These are phyloP conservation scores for Thraustotheca clavata DNA, from an alignment of 352 stramenopile species.

Conservation along the genomic window DNA sequence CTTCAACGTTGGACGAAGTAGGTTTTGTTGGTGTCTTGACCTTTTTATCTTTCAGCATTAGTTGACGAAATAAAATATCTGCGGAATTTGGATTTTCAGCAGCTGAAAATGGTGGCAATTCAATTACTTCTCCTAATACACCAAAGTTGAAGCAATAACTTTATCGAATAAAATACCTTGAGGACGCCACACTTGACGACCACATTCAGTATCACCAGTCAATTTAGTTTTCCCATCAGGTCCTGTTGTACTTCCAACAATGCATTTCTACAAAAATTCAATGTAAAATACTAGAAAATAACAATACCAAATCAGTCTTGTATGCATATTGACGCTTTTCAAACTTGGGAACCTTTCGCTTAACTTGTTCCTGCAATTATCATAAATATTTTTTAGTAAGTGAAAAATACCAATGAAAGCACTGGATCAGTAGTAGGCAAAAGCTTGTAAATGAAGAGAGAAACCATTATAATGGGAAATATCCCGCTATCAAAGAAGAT, in stretches of 20 bases:
- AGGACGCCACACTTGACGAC: slow-evolving; percentile 19
- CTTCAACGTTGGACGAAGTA: slow-evolving; percentile 10
- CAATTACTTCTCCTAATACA: slow-evolving; percentile 1
- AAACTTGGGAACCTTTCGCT: slow-evolving; percentile 10
- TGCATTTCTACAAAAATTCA: slow-evolving; percentile 9
- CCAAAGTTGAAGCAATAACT: not conserved
- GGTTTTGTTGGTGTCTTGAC: not conserved
- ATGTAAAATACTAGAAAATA: not conserved
- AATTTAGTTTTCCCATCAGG: slow-evolving; percentile 15
- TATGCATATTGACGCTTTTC: not conserved
- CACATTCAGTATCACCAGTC: slow-evolving; percentile 12
- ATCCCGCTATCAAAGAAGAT: slow-evolving; percentile 12
- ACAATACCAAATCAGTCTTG: slow-evolving; percentile 15
- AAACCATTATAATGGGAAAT: not conserved
- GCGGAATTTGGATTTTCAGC: slow-evolving; percentile 32
- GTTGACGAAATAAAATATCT: slow-evolving; percentile 32
- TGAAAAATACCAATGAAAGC: not conserved
- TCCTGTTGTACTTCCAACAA: slow-evolving; percentile 6
- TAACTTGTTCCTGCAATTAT: slow-evolving; percentile 11
- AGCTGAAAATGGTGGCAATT: slow-evolving; percentile 27
- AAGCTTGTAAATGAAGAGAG: slow-evolving; percentile 18
- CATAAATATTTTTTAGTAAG: not conserved
- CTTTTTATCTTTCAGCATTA: slow-evolving; percentile 46
- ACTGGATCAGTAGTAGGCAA: slow-evolving; percentile 14
- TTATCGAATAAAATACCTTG: not conserved